Evolutionary conservation across 495 filamentous ascomycete species (phyloP).

Genomic region (Penicillium longicatenatum): DNA sequence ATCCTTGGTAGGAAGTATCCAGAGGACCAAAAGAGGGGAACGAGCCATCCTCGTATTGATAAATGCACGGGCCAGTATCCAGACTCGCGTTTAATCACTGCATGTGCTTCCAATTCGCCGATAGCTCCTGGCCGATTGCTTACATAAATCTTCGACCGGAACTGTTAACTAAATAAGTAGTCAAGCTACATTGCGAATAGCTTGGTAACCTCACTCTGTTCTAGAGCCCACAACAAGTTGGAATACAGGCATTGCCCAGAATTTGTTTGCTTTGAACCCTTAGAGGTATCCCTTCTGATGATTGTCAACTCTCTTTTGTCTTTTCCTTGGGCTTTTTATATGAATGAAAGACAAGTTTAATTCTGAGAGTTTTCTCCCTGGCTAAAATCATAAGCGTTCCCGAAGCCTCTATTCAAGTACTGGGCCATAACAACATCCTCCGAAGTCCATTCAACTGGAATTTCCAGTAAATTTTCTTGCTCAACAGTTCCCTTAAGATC

Average conservation of each 20-base stretch:
- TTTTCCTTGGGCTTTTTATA: too few relatives aligned
- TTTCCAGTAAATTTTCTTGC: slow-evolving; percentile 33
- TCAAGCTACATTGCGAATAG: background rate
- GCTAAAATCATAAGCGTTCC: slow-evolving; percentile 53
- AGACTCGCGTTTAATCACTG: too few relatives aligned
- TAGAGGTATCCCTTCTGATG: too few relatives aligned
- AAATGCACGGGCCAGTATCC: background rate
- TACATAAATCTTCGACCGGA: too few relatives aligned
- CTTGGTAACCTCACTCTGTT: too few relatives aligned
- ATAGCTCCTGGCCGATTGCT: too few relatives aligned
- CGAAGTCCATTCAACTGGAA: slow-evolving; percentile 46
- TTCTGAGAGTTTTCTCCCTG: slow-evolving; percentile 20
- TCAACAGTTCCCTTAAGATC: slow-evolving; percentile 43
- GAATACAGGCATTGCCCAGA: too few relatives aligned
- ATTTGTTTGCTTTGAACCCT: too few relatives aligned
- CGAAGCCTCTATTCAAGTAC: slow-evolving; percentile 50
- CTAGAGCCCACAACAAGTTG: too few relatives aligned
- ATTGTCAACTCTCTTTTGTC: too few relatives aligned
- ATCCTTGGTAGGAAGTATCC: background rate
- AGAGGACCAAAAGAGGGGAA: background rate
- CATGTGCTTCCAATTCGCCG: too few relatives aligned
- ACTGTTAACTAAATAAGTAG: too few relatives aligned
- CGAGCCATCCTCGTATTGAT: background rate
- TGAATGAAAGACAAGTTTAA: background rate
- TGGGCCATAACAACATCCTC: slow-evolving; percentile 31